Evolutionary conservation across 345 rosid species (phyloP).

Genomic region (Durio zibethinus): DNA sequence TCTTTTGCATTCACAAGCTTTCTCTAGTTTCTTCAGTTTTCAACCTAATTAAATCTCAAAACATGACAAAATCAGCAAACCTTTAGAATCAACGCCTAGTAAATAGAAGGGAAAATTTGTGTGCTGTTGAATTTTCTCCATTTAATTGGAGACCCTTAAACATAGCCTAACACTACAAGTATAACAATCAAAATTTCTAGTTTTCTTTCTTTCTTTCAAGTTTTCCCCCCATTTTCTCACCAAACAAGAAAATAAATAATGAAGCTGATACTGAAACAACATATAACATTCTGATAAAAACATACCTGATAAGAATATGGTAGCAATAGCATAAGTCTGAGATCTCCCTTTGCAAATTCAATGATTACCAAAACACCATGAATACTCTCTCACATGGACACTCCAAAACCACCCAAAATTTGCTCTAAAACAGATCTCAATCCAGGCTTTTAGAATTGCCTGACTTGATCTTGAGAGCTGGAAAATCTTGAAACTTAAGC

Average conservation of each 20-base stretch:
- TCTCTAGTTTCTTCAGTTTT: neutral
- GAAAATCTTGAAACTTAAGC: conserved; percentile 35
- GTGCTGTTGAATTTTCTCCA: neutral
- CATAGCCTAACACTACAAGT: neutral
- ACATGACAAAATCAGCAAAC: neutral
- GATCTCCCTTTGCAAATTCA: neutral
- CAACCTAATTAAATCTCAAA: conserved; percentile 19
- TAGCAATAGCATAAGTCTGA: too few species aligned
- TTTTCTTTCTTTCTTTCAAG: neutral
- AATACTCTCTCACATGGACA: neutral
- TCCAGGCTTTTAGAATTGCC: neutral
- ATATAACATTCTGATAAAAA: conserved; percentile 6
- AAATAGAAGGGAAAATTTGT: neutral
- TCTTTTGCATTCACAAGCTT: conserved; percentile 11
- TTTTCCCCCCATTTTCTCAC: neutral
- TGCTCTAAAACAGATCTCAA: conserved; percentile 1
- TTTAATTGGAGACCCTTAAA: neutral
- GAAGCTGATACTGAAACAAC: neutral
- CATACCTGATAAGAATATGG: conserved; percentile 37
- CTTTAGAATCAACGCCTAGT: neutral
- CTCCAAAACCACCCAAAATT: neutral
- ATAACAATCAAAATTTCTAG: neutral
- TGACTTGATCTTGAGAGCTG: conserved; percentile 32
- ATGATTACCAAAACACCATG: neutral
- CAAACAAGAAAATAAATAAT: neutral